Percentiles rank a stretch among this genome's conserved stretches.
phyloP scores from a whole-genome alignment of 2,329 filamentous ascomycete species.

The Aspergillus sp. region DNA sequence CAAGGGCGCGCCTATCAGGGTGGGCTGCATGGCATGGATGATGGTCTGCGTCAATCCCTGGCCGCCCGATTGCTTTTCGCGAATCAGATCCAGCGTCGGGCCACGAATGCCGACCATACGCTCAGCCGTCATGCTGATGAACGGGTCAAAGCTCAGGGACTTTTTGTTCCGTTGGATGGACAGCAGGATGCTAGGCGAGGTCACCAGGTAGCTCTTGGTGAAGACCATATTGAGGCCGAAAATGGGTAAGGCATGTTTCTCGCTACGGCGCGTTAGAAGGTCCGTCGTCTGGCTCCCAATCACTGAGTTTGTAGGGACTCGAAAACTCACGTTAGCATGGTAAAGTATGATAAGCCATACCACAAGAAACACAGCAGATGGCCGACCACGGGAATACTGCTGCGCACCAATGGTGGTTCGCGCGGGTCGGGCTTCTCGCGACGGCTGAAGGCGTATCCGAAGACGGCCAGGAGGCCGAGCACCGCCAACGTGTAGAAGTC shows the following conservation, averaged over 20 bases:
- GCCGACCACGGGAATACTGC: slow-evolving; percentile 29
- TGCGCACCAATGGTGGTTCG: slow-evolving; percentile 26
- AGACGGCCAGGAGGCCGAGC: background rate
- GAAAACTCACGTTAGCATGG: slow-evolving; percentile 18
- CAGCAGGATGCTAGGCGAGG: slow-evolving; percentile 25
- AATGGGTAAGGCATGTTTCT: slow-evolving; percentile 20
- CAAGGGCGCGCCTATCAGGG: slow-evolving; percentile 24
- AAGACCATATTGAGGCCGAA: slow-evolving; percentile 29
- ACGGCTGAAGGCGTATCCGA: background rate
- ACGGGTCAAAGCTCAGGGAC: slow-evolving; percentile 27
- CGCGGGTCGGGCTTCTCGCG: slow-evolving; percentile 20
- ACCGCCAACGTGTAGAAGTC: background rate
- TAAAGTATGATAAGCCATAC: slow-evolving; percentile 28
- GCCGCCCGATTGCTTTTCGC: slow-evolving; percentile 23
- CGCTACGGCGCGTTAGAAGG: slow-evolving; percentile 6
- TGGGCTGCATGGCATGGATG: slow-evolving; percentile 28
- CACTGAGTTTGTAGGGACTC: background rate
- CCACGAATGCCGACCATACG: slow-evolving; percentile 23
- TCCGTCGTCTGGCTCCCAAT: no score
- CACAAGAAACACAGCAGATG: slow-evolving; percentile 28
- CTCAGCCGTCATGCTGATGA: slow-evolving; percentile 20
- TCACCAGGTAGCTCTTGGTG: slow-evolving; percentile 30
- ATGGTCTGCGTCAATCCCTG: slow-evolving; percentile 18
- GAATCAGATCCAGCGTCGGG: slow-evolving; percentile 21
- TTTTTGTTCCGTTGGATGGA: slow-evolving; percentile 27